These are phyloP conservation scores for Steccherinum ochraceum DNA, from an alignment of 768 basidiomycete genomes.

Conservation along the genomic window DNA sequence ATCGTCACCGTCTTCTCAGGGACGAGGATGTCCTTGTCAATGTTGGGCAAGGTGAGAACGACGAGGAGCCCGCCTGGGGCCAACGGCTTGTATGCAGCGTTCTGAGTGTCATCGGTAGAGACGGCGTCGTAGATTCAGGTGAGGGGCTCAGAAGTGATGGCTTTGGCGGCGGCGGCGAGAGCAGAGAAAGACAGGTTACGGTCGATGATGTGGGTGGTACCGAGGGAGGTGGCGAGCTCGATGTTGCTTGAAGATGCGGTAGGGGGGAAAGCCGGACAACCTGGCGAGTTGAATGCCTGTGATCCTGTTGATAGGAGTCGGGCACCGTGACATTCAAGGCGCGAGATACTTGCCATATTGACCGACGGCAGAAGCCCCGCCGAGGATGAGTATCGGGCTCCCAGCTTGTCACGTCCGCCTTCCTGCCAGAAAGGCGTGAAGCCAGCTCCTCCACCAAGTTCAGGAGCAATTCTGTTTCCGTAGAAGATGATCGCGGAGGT, in stretches of 20 bases:
- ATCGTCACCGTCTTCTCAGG: constrained; percentile 35
- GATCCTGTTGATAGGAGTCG: not conserved
- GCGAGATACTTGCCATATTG: constrained; percentile 25
- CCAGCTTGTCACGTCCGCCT: constrained; percentile 25
- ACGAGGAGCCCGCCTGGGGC: constrained; percentile 18
- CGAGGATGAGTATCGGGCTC: constrained; percentile 30
- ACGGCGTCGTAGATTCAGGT: constrained; percentile 20
- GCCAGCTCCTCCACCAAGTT: constrained; percentile 16
- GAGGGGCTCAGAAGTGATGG: constrained; percentile 17
- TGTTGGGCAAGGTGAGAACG: constrained; percentile 9
- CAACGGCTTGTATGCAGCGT: constrained; percentile 14
- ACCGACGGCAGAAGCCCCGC: constrained; percentile 32
- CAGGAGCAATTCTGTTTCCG: not conserved
- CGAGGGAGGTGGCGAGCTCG: constrained; percentile 17
- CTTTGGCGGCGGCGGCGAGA: constrained; percentile 4
- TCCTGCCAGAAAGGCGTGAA: constrained; percentile 26
- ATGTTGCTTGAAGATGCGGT: constrained; percentile 22
- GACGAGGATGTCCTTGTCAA: constrained; percentile 8
- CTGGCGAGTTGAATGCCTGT: constrained; percentile 23
- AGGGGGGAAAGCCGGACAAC: constrained; percentile 24
- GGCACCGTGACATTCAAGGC: not conserved
- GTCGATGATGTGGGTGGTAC: constrained; percentile 25
- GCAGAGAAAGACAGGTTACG: constrained; percentile 9
- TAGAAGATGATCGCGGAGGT: constrained; percentile 23
- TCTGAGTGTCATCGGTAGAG: constrained; percentile 17